Evolutionary conservation across 2,329 filamentous ascomycete genomes (phyloP).

Genomic region (Apiospora kogelbergensis): DNA sequence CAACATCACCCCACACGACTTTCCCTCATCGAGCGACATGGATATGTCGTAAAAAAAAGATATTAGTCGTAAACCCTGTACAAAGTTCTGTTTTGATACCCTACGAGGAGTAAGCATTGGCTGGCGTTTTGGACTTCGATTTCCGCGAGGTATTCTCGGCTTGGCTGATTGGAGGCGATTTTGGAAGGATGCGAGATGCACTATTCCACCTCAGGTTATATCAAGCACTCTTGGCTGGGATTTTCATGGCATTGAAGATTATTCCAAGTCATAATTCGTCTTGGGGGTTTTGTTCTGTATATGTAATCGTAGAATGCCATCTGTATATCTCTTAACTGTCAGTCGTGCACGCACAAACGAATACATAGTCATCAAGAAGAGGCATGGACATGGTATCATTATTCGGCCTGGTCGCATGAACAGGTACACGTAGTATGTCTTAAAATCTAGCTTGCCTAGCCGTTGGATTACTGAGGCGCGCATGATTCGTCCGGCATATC

Average conservation of each 20-base stretch:
- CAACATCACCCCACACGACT: background rate
- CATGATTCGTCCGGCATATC: slow-evolving; percentile 62
- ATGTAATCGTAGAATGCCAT: background rate
- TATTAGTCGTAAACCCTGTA: background rate
- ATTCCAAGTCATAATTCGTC: background rate
- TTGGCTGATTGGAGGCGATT: background rate
- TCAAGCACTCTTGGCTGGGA: background rate
- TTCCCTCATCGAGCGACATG: slow-evolving; percentile 33
- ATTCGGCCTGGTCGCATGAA: slow-evolving; percentile 2
- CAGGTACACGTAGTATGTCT: background rate
- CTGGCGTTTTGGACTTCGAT: slow-evolving; percentile 2
- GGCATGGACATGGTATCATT: slow-evolving; percentile 4
- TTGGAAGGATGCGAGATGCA: background rate
- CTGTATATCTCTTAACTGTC: background rate
- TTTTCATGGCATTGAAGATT: background rate
- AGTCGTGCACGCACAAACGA: background rate
- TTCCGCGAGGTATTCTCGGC: background rate
- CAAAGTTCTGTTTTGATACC: background rate
- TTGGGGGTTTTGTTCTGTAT: background rate
- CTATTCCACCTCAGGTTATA: background rate
- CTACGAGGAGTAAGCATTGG: background rate
- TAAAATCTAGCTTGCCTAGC: slow-evolving; percentile 7
- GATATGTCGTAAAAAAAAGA: slow-evolving; percentile 41
- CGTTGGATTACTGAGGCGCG: slow-evolving; percentile 53
- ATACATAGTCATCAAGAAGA: background rate